Evolutionary conservation across 169 alveolate species (phyloP), one percentile per base, ranked within the genome.

Genomic region (Plasmodium inui): DNA sequence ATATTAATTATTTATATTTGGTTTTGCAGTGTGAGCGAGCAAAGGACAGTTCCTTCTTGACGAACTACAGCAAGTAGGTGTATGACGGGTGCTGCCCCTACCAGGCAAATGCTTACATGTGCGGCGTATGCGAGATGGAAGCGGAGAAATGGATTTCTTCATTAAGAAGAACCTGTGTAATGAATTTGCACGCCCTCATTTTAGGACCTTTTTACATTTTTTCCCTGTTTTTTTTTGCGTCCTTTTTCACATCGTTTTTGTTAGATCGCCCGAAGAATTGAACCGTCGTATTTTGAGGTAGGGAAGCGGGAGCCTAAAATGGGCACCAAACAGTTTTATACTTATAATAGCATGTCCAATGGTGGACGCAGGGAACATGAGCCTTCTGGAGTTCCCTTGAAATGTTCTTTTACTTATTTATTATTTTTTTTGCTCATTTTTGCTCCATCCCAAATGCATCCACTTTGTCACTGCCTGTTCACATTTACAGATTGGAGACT

Each of bases 241-340:
- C 80, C 76, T 86, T 72, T 85, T 81, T 26, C 34, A n/a, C 26
- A 41, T 44, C 44, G 3, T 57, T 76, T 86, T 76, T 86, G 73
- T n/a, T 67, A 86, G 93, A 74, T 32, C 17, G 34, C 28, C 53
- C 41, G 6, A 53, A 32, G 79, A 50, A 53, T 32, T 61, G 39
- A 73, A 74, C 32, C 19, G 73, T 46, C 93, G 93, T 76, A 70
- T 86, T 30, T 74, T 86, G 70, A 86, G 93, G 93, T 86, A 86
- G n/a, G 55, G 46, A 41, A 53, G 32, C 3, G 44, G 50, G 70
- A 83, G 61, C 74, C 17, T 22, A 80, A 80, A 41, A 80, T 19
- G 17, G 19, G 83, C 28, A 30, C 19, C 0, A 12, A 5, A 5
- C 10, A 41, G 7, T 80, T 41, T 50, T 46, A 22, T 39, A 50